Base-by-base conservation (phyloP, 2,329 filamentous ascomycete species). In the Ceratocystis colombiana region DNA sequence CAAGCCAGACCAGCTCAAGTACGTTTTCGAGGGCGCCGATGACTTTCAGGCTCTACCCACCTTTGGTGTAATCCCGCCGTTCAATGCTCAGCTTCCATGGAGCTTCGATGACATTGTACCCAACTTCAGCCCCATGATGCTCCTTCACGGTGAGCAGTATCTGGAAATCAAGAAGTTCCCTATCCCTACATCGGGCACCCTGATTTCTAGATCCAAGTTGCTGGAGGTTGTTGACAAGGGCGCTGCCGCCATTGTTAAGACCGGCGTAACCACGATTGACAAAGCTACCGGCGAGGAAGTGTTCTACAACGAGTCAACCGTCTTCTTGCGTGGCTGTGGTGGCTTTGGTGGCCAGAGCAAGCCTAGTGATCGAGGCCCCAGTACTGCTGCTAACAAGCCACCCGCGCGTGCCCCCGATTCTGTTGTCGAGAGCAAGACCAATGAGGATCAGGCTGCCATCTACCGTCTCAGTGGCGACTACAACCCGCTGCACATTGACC, bases 71-170 rank as follows among this genome's bases (percentile, higher is more conserved):
- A 87, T 99, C 72, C 94, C 94, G n/a, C 88, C 87, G 72, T 96
- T 97, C 79, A 88, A 88, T 77, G 87, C 90, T 68, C 82, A 88
- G 70, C 79, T 86, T 68, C 90, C 93, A 33, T 97, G 88, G 80
- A 85, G 81, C 76, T 82, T 94, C 72, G 84, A 86, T 73, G 85
- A 92, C 67, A 83, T 99, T 69, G 88, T 97, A 33, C 91, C 92
- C 75, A 96, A 97, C 82, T 99, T 96, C 81, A 90, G 85, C 46
- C 93, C 92, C 69, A 96, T 96, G 90, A 96, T 96, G 91, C 85
- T 99, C 63, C 88, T 99, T 28, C 94, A 99, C 79, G 94, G 94
- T 74, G 94, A 99, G 81, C 94, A 99, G 77, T 99, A 92, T 79
- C 89, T 99, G 70, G 94, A 99, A 78, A 84, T 99, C 73, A 86